Evolutionary conservation across 2,329 filamentous ascomycete genomes (phyloP).

Genomic region (Microthyrium microscopicum): DNA sequence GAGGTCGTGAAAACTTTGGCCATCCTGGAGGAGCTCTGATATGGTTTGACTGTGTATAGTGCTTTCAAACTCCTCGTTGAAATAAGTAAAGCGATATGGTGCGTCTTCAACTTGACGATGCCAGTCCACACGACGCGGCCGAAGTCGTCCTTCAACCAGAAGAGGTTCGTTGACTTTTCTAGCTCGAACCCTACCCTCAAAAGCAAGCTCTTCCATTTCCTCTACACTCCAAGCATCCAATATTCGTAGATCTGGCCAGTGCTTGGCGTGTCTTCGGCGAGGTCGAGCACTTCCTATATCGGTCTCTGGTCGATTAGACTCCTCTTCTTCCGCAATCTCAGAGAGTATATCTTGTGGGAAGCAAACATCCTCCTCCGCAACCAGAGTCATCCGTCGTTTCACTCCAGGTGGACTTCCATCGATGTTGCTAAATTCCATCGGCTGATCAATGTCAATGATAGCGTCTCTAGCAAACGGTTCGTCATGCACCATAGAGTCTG

Average conservation of each 20-base stretch:
- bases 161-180: conserved; percentile 92
- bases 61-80: conserved; percentile 91
- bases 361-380: conserved; percentile 77
- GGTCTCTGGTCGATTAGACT: conserved; percentile 11
- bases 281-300: not conserved
- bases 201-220: conserved; percentile 71
- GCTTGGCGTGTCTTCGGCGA: conserved; percentile 44
- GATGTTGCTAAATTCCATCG: not conserved
- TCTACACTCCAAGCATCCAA: conserved; percentile 81
- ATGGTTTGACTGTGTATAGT: conserved; percentile 95
- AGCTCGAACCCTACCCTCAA: conserved; percentile 60
- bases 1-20: conserved; percentile 66
- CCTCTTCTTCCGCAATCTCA: conserved; percentile 57
- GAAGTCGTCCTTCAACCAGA: conserved; percentile 73
- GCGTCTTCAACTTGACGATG: conserved; percentile 76
- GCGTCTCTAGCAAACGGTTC: conserved; percentile 29
- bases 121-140: conserved; percentile 65
- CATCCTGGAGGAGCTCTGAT: conserved; percentile 77
- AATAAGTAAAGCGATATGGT: conserved; percentile 93
- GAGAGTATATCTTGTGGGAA: conserved; percentile 69
- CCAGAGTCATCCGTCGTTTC: conserved; percentile 25
- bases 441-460: conserved; percentile 32
- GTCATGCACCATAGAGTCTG: too few relatives aligned
- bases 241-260: conserved; percentile 74
- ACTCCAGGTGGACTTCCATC: conserved; percentile 1